Evolutionary conservation across 2,329 filamentous ascomycete species (phyloP).

Genomic region (Tolypocladium capitatum): DNA sequence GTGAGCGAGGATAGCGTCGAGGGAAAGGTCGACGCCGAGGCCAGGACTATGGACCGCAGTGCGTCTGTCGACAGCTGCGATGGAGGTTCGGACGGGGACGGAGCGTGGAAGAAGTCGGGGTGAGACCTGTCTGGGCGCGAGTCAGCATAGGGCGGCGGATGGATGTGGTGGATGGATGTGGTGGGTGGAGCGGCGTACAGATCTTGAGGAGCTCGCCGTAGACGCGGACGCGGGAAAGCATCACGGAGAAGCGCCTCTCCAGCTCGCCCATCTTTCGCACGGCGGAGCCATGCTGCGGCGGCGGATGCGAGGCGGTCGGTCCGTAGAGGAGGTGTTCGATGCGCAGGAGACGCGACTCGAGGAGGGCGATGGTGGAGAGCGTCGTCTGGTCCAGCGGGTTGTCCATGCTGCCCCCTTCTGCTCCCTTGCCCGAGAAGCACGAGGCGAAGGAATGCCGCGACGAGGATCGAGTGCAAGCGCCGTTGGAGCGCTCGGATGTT

Average conservation of each 20-base stretch:
- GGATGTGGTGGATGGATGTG: background rate
- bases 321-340: conserved; percentile 48
- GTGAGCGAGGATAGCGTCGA: conserved; percentile 43
- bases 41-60: conserved; percentile 40
- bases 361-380: conserved; percentile 39
- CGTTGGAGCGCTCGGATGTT: background rate
- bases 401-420: conserved; percentile 11
- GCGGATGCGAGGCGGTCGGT: conserved; percentile 17
- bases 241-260: conserved; percentile 37
- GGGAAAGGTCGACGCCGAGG: conserved; percentile 41
- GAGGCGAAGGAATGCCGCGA: background rate
- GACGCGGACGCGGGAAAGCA: conserved; percentile 38
- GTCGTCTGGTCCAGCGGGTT: conserved; percentile 36
- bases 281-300: conserved; percentile 25
- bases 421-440: background rate
- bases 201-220: conserved; percentile 48
- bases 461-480: background rate
- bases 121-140: conserved; percentile 33
- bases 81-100: conserved; percentile 31
- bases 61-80: conserved; percentile 37
- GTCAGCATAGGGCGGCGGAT: background rate
- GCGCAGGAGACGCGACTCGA: conserved; percentile 45
- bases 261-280: conserved; percentile 33
- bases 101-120: conserved; percentile 40
- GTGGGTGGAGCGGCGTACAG: conserved; percentile 28